Evolutionary conservation across 805 yeast species (phyloP).

Genomic region (Candida xiaguanensis): DNA sequence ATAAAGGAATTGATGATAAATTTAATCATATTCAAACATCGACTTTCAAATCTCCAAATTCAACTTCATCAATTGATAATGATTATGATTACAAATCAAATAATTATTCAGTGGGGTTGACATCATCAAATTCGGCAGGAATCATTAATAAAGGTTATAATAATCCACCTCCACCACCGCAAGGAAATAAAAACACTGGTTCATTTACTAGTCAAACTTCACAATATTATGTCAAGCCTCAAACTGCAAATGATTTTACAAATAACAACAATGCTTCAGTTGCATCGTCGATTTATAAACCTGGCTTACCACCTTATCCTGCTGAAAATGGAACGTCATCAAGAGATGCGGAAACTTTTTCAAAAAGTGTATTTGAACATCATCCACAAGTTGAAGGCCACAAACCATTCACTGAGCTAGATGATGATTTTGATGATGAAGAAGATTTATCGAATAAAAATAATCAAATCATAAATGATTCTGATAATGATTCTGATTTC

Average conservation of each 20-base stretch:
- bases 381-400: slow-evolving; percentile 46
- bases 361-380: slow-evolving; percentile 38
- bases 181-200: background rate
- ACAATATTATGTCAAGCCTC: slow-evolving; percentile 30
- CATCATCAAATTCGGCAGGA: background rate
- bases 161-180: slow-evolving; percentile 1
- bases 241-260: slow-evolving; percentile 32
- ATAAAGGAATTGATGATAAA: slow-evolving; percentile 17
- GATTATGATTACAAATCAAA: slow-evolving; percentile 21
- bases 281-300: slow-evolving; percentile 12
- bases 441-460: slow-evolving; percentile 6
- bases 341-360: slow-evolving; percentile 1
- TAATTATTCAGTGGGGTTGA: background rate
- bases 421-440: slow-evolving; percentile 19
- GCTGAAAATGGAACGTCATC: background rate
- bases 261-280: slow-evolving; percentile 9
- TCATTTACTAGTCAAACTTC: slow-evolving; percentile 13
- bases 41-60: slow-evolving; percentile 6
- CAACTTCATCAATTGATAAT: slow-evolving; percentile 15
- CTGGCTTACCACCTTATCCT: slow-evolving; percentile 2
- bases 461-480: slow-evolving; percentile 12
- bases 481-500: slow-evolving; percentile 57
- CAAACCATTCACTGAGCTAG: slow-evolving; percentile 41
- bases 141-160: slow-evolving; percentile 3
- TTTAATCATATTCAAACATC: slow-evolving; percentile 11